Conservation (phyloP, 2,329 filamentous ascomycete genomes). For the Ceratocystis ficicola region DNA sequence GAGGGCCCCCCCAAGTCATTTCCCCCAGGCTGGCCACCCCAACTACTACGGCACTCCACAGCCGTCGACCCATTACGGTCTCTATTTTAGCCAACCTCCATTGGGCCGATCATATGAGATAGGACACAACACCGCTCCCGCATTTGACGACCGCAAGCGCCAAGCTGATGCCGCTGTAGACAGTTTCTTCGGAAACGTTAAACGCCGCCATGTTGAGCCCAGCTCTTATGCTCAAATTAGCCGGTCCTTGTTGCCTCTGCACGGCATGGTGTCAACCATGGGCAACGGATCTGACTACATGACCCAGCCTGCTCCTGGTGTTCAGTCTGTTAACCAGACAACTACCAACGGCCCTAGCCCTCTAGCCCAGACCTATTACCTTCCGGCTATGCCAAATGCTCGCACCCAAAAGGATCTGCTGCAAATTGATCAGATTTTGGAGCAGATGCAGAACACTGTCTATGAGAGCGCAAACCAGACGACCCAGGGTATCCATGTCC, state of each 20-base stretch:
- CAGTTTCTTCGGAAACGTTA: slow-evolving; percentile 87
- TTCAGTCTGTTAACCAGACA: slow-evolving; percentile 41
- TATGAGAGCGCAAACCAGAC: slow-evolving; percentile 84
- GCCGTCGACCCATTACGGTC: slow-evolving; percentile 49
- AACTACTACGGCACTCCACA: slow-evolving; percentile 47
- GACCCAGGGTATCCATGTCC: slow-evolving; percentile 65
- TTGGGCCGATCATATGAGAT: slow-evolving; percentile 32
- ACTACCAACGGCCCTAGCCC: slow-evolving; percentile 42
- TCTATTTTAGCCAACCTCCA: slow-evolving; percentile 62
- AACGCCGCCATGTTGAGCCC: slow-evolving; percentile 82
- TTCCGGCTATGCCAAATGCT: slow-evolving; percentile 75
- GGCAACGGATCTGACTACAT: slow-evolving; percentile 46
- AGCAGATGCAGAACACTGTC: slow-evolving; percentile 90
- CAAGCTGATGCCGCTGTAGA: slow-evolving; percentile 70
- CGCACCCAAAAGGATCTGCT: slow-evolving; percentile 88
- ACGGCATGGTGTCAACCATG: slow-evolving; percentile 55
- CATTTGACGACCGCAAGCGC: slow-evolving; percentile 64
- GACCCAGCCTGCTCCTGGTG: slow-evolving; percentile 32
- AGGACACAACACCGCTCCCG: slow-evolving; percentile 27
- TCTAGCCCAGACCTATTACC: slow-evolving; percentile 61
- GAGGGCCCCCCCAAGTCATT: slow-evolving; percentile 45
- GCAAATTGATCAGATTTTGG: slow-evolving; percentile 87
- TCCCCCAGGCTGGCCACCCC: slow-evolving; percentile 43
- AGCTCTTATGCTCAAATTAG: slow-evolving; percentile 84
- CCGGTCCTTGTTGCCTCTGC: slow-evolving; percentile 71